phyloP scores from a whole-genome alignment of 768 basidiomycete species.

The Suillus subalutaceus region DNA sequence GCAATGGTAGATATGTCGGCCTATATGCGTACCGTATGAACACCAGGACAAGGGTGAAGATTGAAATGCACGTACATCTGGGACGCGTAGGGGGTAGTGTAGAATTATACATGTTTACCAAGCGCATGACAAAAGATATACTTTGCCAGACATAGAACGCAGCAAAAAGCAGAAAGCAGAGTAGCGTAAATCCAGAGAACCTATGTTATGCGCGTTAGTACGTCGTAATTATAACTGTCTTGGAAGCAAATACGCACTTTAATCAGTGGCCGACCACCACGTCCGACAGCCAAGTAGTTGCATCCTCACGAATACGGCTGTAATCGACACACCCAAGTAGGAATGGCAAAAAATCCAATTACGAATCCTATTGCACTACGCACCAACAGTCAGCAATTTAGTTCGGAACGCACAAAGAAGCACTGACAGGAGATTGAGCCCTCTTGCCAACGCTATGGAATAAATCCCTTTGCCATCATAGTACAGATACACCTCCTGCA shows the following conservation, averaged over 20 bases:
- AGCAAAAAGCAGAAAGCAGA: slow-evolving; percentile 86
- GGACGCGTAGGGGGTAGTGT: slow-evolving; percentile 89
- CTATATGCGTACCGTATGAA: slow-evolving; percentile 45
- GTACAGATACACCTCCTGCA: slow-evolving; percentile 94
- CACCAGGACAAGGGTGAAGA: slow-evolving; percentile 8
- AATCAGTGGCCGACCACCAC: slow-evolving; percentile 84
- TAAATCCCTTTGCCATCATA: slow-evolving; percentile 97
- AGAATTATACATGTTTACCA: slow-evolving; percentile 96
- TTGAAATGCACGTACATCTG: slow-evolving; percentile 66
- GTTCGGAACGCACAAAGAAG: slow-evolving; percentile 21
- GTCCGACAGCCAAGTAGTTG: slow-evolving; percentile 71
- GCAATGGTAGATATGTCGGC: slow-evolving; percentile 97
- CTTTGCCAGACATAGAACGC: slow-evolving; percentile 91
- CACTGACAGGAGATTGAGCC: slow-evolving; percentile 93
- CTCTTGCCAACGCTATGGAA: slow-evolving; percentile 87
- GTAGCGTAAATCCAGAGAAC: slow-evolving; percentile 80
- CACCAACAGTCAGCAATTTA: slow-evolving; percentile 28
- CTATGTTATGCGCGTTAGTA: slow-evolving; percentile 41
- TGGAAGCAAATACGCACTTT: slow-evolving; percentile 51
- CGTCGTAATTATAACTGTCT: background rate
- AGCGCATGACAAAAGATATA: slow-evolving; percentile 74
- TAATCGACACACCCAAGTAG: slow-evolving; percentile 95
- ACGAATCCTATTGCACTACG: slow-evolving; percentile 95
- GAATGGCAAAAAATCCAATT: slow-evolving; percentile 95
- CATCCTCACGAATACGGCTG: slow-evolving; percentile 69